Percentiles rank a stretch among this genome's conserved stretches.
These are phyloP conservation scores for Aspergillus hortae DNA, from an alignment of 2,329 filamentous ascomycete genomes.

Conservation along the genomic window DNA sequence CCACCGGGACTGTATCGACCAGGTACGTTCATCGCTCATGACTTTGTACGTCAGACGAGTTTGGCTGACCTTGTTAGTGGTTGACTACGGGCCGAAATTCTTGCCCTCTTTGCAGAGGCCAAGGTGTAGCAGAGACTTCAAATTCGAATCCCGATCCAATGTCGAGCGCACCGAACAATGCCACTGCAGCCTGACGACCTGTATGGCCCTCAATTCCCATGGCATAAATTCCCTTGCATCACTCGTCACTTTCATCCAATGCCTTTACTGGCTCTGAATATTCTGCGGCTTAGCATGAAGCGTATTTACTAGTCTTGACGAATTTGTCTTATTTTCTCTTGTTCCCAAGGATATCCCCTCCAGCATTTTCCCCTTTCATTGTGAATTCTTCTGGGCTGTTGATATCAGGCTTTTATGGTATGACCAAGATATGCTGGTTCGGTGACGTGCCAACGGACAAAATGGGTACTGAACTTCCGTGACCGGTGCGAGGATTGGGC, in stretches of 20 bases:
- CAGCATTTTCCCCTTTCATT: constrained; percentile 15
- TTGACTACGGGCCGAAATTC: constrained; percentile 54
- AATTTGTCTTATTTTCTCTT: constrained; percentile 9
- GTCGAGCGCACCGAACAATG: constrained; percentile 11
- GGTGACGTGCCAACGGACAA: neutral
- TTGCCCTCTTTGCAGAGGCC: constrained; percentile 36
- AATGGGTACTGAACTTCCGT: neutral
- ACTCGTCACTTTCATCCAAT: constrained; percentile 7
- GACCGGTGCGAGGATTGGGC: neutral
- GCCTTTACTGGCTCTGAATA: constrained; percentile 7
- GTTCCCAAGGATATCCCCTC: constrained; percentile 27
- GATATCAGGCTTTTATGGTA: constrained; percentile 3
- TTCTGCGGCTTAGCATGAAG: constrained; percentile 29
- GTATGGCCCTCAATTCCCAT: neutral
- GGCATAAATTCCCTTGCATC: neutral
- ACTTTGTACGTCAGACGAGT: constrained; percentile 6
- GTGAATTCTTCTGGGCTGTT: constrained; percentile 14
- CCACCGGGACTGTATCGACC: constrained; percentile 67
- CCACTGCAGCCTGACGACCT: constrained; percentile 14
- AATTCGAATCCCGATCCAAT: constrained; percentile 12
- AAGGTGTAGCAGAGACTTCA: constrained; percentile 40
- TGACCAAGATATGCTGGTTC: constrained; percentile 2
- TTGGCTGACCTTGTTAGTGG: constrained; percentile 52
- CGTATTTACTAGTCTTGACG: constrained; percentile 25
- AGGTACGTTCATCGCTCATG: constrained; percentile 47